Evolutionary conservation across 495 filamentous ascomycete species (phyloP).

Genomic region (Tuber indicum): DNA sequence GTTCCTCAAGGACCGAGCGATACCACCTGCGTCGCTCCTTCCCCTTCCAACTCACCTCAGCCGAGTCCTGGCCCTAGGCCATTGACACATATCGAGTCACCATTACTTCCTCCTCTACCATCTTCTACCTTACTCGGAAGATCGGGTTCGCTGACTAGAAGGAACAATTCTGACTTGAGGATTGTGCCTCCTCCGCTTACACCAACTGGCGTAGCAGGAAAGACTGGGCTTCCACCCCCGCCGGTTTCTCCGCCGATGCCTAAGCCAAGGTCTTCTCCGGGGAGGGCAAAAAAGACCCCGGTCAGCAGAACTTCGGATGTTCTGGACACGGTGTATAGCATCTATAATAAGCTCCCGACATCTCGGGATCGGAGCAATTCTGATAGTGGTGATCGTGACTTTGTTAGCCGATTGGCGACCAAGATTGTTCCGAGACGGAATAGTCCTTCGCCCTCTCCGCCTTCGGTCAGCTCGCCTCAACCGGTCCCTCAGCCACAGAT

Average conservation of each 20-base stretch:
- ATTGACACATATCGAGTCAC: constrained; percentile 5
- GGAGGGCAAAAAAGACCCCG: neutral
- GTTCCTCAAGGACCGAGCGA: neutral
- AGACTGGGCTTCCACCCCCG: neutral
- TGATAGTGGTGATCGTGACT: neutral
- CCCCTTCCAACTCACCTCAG: neutral
- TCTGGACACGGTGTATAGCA: constrained; percentile 3
- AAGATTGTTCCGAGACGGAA: neutral
- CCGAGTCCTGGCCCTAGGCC: neutral
- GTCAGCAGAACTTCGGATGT: neutral
- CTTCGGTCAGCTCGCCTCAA: neutral
- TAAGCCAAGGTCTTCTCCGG: neutral
- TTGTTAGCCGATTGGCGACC: constrained; percentile 3
- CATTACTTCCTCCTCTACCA: neutral
- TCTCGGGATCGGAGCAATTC: neutral
- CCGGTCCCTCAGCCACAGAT: neutral
- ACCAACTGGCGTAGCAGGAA: neutral
- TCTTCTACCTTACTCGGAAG: neutral
- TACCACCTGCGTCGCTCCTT: neutral
- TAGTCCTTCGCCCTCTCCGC: neutral
- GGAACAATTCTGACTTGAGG: constrained; percentile 3
- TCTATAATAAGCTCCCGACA: neutral
- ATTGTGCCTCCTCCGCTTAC: neutral
- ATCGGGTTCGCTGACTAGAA: neutral
- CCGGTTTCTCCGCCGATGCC: neutral